These are phyloP conservation scores for Vitis riparia DNA, from an alignment of 164 flowering plant genomes.

Conservation along the genomic window DNA sequence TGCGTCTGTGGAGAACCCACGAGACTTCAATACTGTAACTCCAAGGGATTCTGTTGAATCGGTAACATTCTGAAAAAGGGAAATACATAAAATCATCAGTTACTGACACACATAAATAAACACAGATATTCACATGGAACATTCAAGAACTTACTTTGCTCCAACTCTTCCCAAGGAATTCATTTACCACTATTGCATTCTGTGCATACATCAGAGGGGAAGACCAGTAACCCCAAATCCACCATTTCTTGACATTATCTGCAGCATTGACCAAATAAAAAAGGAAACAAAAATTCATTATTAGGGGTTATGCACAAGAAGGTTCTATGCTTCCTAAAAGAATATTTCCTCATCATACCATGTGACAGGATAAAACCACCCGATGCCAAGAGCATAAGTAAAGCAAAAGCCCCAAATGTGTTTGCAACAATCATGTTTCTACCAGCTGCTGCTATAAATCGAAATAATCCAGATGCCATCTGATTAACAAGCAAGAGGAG, in stretches of 20 bases:
- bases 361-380: constrained; percentile 29
- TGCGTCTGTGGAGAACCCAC: constrained; percentile 21
- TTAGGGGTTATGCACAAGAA: no score
- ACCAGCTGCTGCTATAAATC: constrained; percentile 20
- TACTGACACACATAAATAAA: not conserved
- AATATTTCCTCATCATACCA: constrained; percentile 13
- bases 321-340: not conserved
- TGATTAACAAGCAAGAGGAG: constrained; percentile 23
- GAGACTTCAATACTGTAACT: constrained; percentile 18
- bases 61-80: constrained; percentile 5
- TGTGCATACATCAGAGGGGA: no score
- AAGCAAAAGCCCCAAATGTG: constrained; percentile 24
- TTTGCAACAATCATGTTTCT: constrained; percentile 30
- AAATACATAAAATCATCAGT: not conserved
- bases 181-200: no score
- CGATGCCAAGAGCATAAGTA: constrained; percentile 14
- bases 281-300: not conserved
- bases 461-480: constrained; percentile 34
- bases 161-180: no score
- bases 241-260: no score
- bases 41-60: constrained; percentile 16
- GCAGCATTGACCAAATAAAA: not conserved
- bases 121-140: no score
- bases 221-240: no score
- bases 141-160: no score